These are phyloP conservation scores for Botrytis cinerea DNA, from an alignment of 2,329 filamentous ascomycete species.

Conservation along the genomic window DNA sequence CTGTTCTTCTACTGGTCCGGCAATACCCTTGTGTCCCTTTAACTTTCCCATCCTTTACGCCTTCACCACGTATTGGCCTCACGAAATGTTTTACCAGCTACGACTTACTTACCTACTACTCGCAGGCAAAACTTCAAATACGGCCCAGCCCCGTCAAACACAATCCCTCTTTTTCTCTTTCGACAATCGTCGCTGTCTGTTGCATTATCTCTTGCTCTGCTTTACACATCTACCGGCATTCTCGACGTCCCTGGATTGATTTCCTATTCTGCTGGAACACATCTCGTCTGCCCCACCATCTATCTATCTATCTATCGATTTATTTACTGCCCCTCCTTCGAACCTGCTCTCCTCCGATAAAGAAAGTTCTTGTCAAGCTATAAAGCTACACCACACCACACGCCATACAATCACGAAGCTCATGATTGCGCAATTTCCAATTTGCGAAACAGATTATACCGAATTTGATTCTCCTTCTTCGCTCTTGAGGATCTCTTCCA, in stretches of 20 bases:
- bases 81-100: background rate
- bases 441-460: background rate
- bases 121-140: slow-evolving; percentile 2
- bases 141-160: background rate
- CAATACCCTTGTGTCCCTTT: background rate
- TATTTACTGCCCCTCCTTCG: slow-evolving; percentile 13
- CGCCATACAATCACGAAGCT: background rate
- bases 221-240: background rate
- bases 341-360: background rate
- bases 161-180: background rate
- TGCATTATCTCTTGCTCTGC: background rate
- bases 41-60: background rate
- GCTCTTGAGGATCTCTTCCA: slow-evolving; percentile 16
- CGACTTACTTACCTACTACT: background rate
- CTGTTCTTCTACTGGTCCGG: slow-evolving; percentile 9
- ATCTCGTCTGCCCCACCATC: background rate
- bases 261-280: background rate
- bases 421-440: slow-evolving; percentile 23
- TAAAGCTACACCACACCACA: background rate
- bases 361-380: background rate
- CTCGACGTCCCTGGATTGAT: background rate
- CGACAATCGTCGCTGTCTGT: background rate
- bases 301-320: background rate
- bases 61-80: background rate
- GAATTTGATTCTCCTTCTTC: slow-evolving; percentile 14